Base-by-base conservation (phyloP, 75 land plant genomes). In the Pinus taeda region DNA sequence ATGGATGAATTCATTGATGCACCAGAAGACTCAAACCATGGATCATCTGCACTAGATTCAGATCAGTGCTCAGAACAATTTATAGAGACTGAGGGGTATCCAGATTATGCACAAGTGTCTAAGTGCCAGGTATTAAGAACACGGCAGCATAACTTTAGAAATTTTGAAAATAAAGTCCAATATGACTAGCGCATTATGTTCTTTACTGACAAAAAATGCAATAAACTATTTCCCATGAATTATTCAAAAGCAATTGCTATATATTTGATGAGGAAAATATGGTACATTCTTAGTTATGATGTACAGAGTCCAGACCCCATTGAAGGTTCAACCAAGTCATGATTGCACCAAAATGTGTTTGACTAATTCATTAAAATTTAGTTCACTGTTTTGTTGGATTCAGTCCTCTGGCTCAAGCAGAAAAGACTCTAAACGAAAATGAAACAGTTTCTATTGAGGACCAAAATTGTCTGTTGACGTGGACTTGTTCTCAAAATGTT, bases 1-100 rank as follows among this genome's bases (percentile, higher is more conserved):
- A 56, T 76, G 14, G 98, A 96, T 82, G 98, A 96, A 77, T 96
- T 96, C 59, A 93, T 88, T 82, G 98, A 93, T 79, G 92, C 87
- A 74, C 88, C 86, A 42, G 94, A 95, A 71, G 85, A 88, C 45
- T 78, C 92, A 22, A 89, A 92, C 53, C 80, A 72, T 80, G 87
- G 83, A 22, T 58, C 73, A 12, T 26, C 42, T 65, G 81, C 66
- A 12, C 62, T 62, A 17, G 81, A 80, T 7, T 75, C 60, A 6
- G 85, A 83, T 39, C 36, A 63, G 63, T 59, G 4, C 15, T 60
- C 11, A 70, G 79, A 60, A 24, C 56, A 64, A 20, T 72, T 60
- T 9, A 55, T 49, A 11, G 98, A 95, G 80, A 74, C 57, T 63
- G 79, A 77, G 15, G 89, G 88, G 80, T 62, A 89, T 72, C 75